Evolutionary conservation across 768 basidiomycete genomes (phyloP).

Genomic region (Russula ochroleuca): DNA sequence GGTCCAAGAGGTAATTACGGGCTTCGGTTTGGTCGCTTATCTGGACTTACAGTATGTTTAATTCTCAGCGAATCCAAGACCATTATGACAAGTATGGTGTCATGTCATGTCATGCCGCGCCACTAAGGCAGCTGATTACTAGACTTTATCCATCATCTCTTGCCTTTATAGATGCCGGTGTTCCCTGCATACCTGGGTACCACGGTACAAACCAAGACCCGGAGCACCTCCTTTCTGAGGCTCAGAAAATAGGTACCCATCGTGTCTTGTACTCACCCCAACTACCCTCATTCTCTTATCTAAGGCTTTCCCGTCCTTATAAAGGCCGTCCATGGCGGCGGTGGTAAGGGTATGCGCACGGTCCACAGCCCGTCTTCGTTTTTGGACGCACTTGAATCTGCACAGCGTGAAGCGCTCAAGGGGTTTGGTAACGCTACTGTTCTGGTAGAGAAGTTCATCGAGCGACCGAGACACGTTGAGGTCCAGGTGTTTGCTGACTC

Average conservation of each 20-base stretch:
- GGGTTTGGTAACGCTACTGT: slow-evolving; percentile 85
- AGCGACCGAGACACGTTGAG: slow-evolving; percentile 85
- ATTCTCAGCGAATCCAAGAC: slow-evolving; percentile 83
- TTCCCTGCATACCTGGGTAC: slow-evolving; percentile 93
- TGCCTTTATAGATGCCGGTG: slow-evolving; percentile 60
- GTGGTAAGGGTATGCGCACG: slow-evolving; percentile 93
- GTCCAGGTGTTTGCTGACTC: slow-evolving; percentile 92
- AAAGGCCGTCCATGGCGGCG: slow-evolving; percentile 95
- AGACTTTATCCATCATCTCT: background rate
- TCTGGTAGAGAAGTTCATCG: slow-evolving; percentile 84
- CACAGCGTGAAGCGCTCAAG: slow-evolving; percentile 83
- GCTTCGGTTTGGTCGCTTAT: background rate
- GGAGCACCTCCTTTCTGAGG: slow-evolving; percentile 60
- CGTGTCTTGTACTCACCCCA: background rate
- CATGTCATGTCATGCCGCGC: background rate
- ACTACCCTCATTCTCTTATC: background rate
- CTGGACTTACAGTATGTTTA: background rate
- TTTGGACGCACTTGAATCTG: slow-evolving; percentile 75
- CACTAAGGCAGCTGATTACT: background rate
- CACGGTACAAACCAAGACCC: slow-evolving; percentile 81
- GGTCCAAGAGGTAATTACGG: slow-evolving; percentile 78
- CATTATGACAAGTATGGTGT: slow-evolving; percentile 71
- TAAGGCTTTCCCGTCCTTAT: slow-evolving; percentile 87
- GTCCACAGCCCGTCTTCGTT: slow-evolving; percentile 68
- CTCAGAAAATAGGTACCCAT: slow-evolving; percentile 61